These are phyloP conservation scores for Blastobotrys illinoisensis DNA, from an alignment of 1,139 yeast genomes.

Conservation along the genomic window DNA sequence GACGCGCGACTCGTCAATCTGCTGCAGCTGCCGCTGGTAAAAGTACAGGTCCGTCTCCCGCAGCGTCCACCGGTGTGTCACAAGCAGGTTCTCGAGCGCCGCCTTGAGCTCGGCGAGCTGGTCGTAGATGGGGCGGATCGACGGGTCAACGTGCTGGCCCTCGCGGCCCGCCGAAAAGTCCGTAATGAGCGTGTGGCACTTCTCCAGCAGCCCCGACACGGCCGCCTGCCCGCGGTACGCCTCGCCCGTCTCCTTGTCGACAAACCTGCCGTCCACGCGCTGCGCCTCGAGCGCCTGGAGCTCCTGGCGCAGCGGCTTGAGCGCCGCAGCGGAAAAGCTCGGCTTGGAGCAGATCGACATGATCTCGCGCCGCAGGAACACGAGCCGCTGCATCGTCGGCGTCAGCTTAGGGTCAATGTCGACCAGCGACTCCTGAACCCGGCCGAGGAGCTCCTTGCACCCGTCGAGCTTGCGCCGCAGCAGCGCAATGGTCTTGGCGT, in stretches of 20 bases:
- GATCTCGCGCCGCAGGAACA: constrained; percentile 49
- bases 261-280: constrained; percentile 43
- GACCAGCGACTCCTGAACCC: constrained; percentile 27
- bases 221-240: constrained; percentile 51
- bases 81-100: constrained; percentile 70
- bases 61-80: constrained; percentile 94
- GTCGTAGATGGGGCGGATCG: constrained; percentile 46
- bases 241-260: constrained; percentile 24
- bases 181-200: constrained; percentile 66
- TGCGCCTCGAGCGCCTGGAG: constrained; percentile 40
- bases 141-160: constrained; percentile 46
- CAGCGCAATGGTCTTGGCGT: constrained; percentile 29
- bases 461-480: constrained; percentile 26
- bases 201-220: constrained; percentile 48
- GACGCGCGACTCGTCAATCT: constrained; percentile 65
- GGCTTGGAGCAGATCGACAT: constrained; percentile 45
- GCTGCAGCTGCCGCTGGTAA: constrained; percentile 67
- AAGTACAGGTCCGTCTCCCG: constrained; percentile 88
- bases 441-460: constrained; percentile 24
- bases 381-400: constrained; percentile 34
- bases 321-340: constrained; percentile 29
- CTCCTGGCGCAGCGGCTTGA: constrained; percentile 36
- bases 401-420: constrained; percentile 32
- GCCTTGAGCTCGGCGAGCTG: constrained; percentile 59
- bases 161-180: constrained; percentile 58